Conservation (phyloP, 306 rosid genomes). For the Medicago arabica region DNA sequence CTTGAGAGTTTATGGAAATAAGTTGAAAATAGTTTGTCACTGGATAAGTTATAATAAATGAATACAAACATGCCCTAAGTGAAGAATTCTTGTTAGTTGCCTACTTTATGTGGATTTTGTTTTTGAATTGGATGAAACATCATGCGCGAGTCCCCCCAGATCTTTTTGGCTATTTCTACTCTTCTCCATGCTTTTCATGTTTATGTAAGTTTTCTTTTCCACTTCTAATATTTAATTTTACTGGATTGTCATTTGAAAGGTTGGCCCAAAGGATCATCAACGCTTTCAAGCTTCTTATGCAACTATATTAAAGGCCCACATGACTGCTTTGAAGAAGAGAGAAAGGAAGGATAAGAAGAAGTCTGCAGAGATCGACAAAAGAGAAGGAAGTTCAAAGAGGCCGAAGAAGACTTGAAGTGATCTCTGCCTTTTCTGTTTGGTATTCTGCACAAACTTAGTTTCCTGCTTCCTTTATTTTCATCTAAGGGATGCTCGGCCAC, state of each 20-base stretch:
- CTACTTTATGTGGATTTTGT: background rate
- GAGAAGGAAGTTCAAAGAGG: slow-evolving; percentile 58
- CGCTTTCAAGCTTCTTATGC: slow-evolving; percentile 99
- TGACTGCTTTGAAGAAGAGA: slow-evolving; percentile 96
- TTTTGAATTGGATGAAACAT: slow-evolving; percentile 2
- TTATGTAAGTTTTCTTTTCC: background rate
- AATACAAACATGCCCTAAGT: background rate
- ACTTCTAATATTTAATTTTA: background rate
- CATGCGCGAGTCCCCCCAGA: background rate
- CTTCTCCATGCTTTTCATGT: slow-evolving; percentile 21
- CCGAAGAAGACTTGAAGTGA: slow-evolving; percentile 45
- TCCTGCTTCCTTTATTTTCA: slow-evolving; percentile 33
- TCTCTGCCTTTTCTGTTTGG: slow-evolving; percentile 19
- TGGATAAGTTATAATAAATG: background rate
- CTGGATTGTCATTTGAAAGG: slow-evolving; percentile 58
- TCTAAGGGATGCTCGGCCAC: slow-evolving; percentile 16
- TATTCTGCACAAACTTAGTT: slow-evolving; percentile 34
- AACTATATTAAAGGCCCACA: slow-evolving; percentile 91
- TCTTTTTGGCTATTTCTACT: slow-evolving; percentile 11
- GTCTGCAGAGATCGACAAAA: slow-evolving; percentile 68
- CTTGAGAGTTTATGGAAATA: background rate
- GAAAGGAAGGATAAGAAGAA: slow-evolving; percentile 97
- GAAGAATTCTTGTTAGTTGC: background rate
- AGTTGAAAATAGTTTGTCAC: background rate
- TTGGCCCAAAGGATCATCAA: slow-evolving; percentile 92